phyloP scores from a whole-genome alignment of 1,284 basidiomycete genomes.

The Cryptococcus maquisensis region DNA sequence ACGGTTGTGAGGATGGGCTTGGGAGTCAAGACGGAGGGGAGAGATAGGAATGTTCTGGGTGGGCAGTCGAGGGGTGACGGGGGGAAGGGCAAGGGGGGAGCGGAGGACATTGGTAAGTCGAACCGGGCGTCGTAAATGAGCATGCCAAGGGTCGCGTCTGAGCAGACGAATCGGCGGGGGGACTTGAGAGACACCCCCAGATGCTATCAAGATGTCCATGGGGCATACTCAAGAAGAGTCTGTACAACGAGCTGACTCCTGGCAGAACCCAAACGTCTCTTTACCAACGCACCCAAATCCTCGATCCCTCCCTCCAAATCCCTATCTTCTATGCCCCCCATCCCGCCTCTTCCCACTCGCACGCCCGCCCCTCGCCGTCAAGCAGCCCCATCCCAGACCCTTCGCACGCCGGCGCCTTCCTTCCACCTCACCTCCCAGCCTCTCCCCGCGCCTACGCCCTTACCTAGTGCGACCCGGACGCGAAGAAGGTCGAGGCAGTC shows the following conservation, averaged over 20 bases:
- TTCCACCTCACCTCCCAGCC: constrained; percentile 20
- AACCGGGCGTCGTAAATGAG: too few species aligned
- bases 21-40: constrained; percentile 27
- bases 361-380: not conserved
- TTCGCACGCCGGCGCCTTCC: constrained; percentile 10
- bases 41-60: constrained; percentile 24
- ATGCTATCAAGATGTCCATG: not conserved
- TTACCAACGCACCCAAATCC: constrained; percentile 19
- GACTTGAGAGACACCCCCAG: not conserved
- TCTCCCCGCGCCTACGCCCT: constrained; percentile 26
- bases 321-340: constrained; percentile 21
- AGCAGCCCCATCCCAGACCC: constrained; percentile 6
- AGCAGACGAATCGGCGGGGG: too few species aligned
- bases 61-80: constrained; percentile 1
- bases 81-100: constrained; percentile 27
- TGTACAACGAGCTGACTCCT: too few species aligned
- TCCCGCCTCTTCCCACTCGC: constrained; percentile 4
- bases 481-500: constrained; percentile 27
- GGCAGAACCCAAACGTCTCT: constrained; percentile 32
- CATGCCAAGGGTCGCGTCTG: too few species aligned
- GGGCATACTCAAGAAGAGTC: too few species aligned
- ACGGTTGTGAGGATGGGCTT: constrained; percentile 20
- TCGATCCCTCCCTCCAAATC: constrained; percentile 31
- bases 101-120: constrained; percentile 29
- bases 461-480: constrained; percentile 36